Evolutionary conservation across 2,329 filamentous ascomycete genomes (phyloP).

Genomic region (Dactylellina sp.): DNA sequence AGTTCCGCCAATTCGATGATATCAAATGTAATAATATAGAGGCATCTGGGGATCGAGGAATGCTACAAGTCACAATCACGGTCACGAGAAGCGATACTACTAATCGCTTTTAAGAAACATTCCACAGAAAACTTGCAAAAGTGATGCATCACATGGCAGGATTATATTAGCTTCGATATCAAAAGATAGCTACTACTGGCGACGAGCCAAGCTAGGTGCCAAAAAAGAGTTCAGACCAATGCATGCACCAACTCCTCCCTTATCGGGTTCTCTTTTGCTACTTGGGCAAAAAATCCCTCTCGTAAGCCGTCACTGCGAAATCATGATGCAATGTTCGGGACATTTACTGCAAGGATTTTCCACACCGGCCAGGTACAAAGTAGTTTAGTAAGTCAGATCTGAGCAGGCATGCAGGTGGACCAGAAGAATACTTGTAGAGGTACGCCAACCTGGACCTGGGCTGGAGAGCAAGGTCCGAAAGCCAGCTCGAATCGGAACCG

Average conservation of each 20-base stretch:
- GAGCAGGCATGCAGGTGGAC: conserved; percentile 5
- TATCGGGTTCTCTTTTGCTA: background rate
- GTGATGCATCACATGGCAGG: conserved; percentile 38
- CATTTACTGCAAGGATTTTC: conserved; percentile 16
- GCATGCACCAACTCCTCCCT: background rate
- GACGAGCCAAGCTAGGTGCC: background rate
- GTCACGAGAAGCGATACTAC: conserved; percentile 11
- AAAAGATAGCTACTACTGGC: background rate
- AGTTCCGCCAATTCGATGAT: conserved; percentile 16
- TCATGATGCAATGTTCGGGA: conserved; percentile 47
- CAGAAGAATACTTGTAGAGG: background rate
- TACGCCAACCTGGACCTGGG: background rate
- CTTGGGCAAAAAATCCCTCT: conserved; percentile 31
- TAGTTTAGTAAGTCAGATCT: conserved; percentile 11
- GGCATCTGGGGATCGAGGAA: conserved; percentile 14
- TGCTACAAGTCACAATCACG: conserved; percentile 21
- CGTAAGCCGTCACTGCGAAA: conserved; percentile 17
- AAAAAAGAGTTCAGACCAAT: background rate
- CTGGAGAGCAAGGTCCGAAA: background rate
- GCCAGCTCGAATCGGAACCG: background rate
- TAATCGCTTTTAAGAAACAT: conserved; percentile 30
- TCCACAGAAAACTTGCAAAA: conserved; percentile 13
- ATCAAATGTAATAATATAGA: conserved; percentile 13
- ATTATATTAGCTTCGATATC: conserved; percentile 1
- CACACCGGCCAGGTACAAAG: conserved; percentile 8